Evolutionary conservation across 306 rosid species (phyloP), one percentile per base, ranked within the genome.

Genomic region (Sophora flavescens): DNA sequence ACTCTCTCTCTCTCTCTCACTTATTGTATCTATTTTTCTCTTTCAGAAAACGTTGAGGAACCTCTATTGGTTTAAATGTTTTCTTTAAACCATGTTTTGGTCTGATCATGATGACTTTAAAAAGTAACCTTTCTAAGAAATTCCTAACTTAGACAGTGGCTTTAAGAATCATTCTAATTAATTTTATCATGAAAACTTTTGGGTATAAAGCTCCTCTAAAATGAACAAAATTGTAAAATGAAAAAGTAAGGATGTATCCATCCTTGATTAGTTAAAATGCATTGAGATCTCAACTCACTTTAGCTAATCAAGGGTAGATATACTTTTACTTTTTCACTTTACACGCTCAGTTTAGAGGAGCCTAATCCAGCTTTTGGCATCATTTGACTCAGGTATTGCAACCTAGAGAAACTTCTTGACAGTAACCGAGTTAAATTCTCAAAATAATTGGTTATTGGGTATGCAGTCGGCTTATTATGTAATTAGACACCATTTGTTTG

Each of bases 41-140:
- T 3, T 33, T 53, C 45, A 39, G 62, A 66, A 65, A 76, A 26
- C 26, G 67, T 53, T 42, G 44, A 77, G 68, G 12, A 66, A 8
- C 8, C 41, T 54, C 38, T 76, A 2, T 8, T 53, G 60, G 11
- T 16, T 30, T 52, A 52, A 70, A 42, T 68, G 4, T 28, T 47
- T 16, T 51, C 58, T 54, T 30, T 14, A 59, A 47, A 68, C 26
- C 57, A 45, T 58, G 15, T 17, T 78, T 59, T 22, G 62, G 53
- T 59, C 6, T 52, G 32, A 18, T 58, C 28, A 33, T 14, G 14
- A 59, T 47, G 76, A 50, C 32, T 36, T 50, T 2, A 30, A 30
- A 28, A 5, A 18, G 17, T 17, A 1, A 5, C n/a, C 45, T 10
- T 58, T 74, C 58, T 54, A 59, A 67, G 59, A 38, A 38, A 13